Evolutionary conservation across 371 early-diverging fungal genomes (phyloP), one percentile per base, ranked within the genome.

Genomic region (Saksenaea oblongispora): DNA sequence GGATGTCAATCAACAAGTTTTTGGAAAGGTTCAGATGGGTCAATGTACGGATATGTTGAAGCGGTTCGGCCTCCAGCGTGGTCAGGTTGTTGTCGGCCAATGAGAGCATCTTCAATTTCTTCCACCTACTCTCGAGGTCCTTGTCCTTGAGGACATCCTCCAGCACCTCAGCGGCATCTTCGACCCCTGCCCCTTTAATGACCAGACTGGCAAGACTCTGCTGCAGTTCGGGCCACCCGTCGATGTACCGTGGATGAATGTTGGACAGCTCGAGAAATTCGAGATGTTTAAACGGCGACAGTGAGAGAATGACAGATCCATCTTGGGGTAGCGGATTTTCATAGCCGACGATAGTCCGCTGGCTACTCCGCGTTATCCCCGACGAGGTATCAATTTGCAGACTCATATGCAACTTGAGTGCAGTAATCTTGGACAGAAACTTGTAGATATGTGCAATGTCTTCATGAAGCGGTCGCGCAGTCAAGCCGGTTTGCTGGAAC

Each of bases 11-110:
- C 13, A 91, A 69, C 39, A 89, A 63, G 59, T 90, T 90, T 36
- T 76, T 75, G 10, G 91, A 84, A 27, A 91, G 67, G 64, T 90
- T 88, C 51, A 91, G 68, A 61, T 87, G 87, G 9, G 76, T 78
- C 5, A 89, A 41, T 0, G 71, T 65, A 13, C 75, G 72, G n/a
- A 89, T 67, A 34, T 70, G 66, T 22, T 60, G 42, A 2, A 84
- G 67, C 4, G 87, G 82, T 15, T 83, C 75, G 1, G 56, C 62
- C 7, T 81, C 77, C 15, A 88, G 59, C 7, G 89, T 76, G 0
- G 82, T 76, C 22, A 90, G 63, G 39, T 83, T 82, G 44, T 90
- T 88, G 58, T 89, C 84, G 15, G 76, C 76, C 34, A 87, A 61
- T 9, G 85, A 82, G 2, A 88, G 67, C 69, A 80, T 82, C 34